Base-by-base conservation (phyloP, 441 rosid genomes). In the Adansonia rubrostipa region DNA sequence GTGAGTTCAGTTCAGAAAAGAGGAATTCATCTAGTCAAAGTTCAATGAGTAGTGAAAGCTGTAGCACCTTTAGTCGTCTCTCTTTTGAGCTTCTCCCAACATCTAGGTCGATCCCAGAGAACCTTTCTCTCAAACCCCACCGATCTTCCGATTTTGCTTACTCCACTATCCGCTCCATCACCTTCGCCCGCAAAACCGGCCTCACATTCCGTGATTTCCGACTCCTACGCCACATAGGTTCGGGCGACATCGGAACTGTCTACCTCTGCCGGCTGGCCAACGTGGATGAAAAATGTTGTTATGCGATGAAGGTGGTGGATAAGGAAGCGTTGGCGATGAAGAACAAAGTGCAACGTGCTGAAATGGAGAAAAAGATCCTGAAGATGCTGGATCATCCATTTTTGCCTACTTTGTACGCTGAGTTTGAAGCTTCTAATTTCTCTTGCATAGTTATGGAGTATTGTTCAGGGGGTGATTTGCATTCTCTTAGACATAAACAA, bases 291-390 rank as follows among this genome's bases (percentile, higher is more conserved):
- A 78, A 4, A 48, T 88, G 88, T 79, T 82, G 56, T 66, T 92
- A 88, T 72, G 99, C 98, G 14, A 91, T 96, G 99, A 96, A 96
- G 78, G 98, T 94, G 20, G 97, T 96, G 69, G 96, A 96, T 61
- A 94, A 89, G 80, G 95, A 90, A n/a, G 92, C 87, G 0, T 80
- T 89, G 48, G 94, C 85, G 22, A 50, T 82, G 86, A 96, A 96
- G 87, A 91, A 96, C 77, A 96, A 96, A 79, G 86, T 82, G 66
- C 92, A 90, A 4, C 85, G 98, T 56, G 96, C 93, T 1, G 93
- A 92, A 81, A 92, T 88, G 94, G 99, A 96, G 87, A 91, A 84
- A 71, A 89, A 85, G 83, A 90, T 96, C 36, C 73, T 94, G 75
- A 92, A 91, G 79, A 94, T 92, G 97, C 80, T 94, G 9, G 97